Conservation (phyloP, 2,329 filamentous ascomycete species). For the Daldinia eschscholtzii region DNA sequence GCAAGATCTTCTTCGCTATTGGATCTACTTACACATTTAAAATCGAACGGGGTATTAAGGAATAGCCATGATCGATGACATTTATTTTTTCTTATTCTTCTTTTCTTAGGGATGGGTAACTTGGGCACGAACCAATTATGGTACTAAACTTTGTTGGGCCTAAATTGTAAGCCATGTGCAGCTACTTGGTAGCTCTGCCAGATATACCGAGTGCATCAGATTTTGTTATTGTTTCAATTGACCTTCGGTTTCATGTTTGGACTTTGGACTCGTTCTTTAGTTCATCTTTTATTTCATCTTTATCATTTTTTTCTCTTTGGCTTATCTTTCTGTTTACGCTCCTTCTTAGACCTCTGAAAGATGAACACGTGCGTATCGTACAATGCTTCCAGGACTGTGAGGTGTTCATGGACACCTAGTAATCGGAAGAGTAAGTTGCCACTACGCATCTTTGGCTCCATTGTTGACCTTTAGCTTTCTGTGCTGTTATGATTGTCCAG, state of each 20-base stretch:
- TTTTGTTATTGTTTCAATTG: no score
- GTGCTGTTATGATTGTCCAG: not conserved
- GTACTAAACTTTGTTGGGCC: not conserved
- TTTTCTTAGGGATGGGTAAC: not conserved
- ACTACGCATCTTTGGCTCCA: not conserved
- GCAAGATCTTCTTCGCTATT: not conserved
- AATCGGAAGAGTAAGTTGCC: not conserved
- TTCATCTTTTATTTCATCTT: not conserved
- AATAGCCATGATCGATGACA: not conserved
- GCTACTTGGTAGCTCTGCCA: no score
- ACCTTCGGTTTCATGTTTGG: no score
- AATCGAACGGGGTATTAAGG: not conserved
- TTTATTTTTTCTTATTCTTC: not conserved
- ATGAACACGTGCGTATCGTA: not conserved
- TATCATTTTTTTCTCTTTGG: not conserved
- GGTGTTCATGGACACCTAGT: not conserved
- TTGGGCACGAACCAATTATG: not conserved
- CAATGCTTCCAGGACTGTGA: not conserved
- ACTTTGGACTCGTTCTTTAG: not conserved
- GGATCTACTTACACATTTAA: not conserved
- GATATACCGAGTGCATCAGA: no score
- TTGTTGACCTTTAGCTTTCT: not conserved
- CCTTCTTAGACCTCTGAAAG: not conserved
- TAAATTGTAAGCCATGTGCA: not conserved
- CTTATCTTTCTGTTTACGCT: not conserved